A percentile compares a stretch with the other conserved stretches of the same genome.
These are phyloP conservation scores for Fusarium nanum DNA, from an alignment of 2,329 filamentous ascomycete genomes.

Conservation along the genomic window DNA sequence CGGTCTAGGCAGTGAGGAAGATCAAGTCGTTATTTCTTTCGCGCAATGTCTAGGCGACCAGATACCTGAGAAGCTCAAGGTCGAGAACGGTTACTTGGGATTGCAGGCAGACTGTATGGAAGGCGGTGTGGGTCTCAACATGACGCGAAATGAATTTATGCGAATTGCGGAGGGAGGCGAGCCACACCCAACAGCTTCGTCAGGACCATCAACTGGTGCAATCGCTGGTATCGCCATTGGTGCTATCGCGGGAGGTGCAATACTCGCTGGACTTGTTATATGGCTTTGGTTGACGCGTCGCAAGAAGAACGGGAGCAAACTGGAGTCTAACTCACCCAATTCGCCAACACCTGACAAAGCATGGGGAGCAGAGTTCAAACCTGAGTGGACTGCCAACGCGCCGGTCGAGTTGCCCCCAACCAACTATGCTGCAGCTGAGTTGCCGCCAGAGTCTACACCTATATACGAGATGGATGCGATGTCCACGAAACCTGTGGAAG, in stretches of 20 bases:
- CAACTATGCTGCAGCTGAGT: neutral
- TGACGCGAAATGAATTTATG: neutral
- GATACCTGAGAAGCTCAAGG: fast-evolving
- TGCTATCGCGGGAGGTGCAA: neutral
- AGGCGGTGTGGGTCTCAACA: neutral
- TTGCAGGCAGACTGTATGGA: neutral
- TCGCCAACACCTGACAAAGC: neutral
- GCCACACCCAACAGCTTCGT: too few species aligned
- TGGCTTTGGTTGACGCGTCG: neutral
- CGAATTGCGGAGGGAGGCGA: neutral
- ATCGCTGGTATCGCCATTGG: neutral
- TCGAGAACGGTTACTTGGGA: neutral
- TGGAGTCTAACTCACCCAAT: neutral
- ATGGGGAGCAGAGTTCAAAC: neutral
- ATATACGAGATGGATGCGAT: neutral
- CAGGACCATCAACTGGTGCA: neutral
- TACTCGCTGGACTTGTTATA: neutral
- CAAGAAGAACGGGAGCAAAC: neutral
- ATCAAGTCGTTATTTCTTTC: neutral
- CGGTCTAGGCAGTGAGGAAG: neutral
- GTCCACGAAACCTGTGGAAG: neutral
- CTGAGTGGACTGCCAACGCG: neutral
- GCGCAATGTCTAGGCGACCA: neutral
- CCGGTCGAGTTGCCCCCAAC: neutral
- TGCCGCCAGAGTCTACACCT: neutral